These are phyloP conservation scores for Diversispora epigaea DNA, from an alignment of 192 early-diverging fungal genomes.

Conservation along the genomic window DNA sequence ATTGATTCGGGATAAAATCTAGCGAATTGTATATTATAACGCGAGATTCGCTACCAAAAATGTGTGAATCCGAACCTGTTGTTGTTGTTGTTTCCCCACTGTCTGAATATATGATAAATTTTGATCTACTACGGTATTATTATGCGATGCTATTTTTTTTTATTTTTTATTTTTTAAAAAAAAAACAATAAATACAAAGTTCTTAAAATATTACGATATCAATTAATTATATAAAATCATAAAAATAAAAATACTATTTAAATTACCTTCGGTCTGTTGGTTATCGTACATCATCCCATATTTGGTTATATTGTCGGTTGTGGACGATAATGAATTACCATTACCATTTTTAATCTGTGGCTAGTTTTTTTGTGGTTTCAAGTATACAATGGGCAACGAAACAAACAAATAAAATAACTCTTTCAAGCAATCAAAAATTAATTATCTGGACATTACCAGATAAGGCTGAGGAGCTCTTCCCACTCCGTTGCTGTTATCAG, in stretches of 20 bases:
- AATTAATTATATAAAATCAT: no score
- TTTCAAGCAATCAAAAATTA: neutral
- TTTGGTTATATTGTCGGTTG: constrained; percentile 7
- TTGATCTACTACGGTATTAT: neutral
- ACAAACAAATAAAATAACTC: no score
- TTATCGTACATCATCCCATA: constrained; percentile 1
- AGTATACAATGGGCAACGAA: neutral
- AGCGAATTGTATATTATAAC: neutral
- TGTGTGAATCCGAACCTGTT: constrained; percentile 3
- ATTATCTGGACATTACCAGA: neutral
- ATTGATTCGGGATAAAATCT: constrained; percentile 2
- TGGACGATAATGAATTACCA: neutral
- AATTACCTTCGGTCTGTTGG: constrained; percentile 17
- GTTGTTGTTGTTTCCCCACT: neutral
- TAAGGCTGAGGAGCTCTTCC: constrained; percentile 36
- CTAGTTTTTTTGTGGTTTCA: neutral
- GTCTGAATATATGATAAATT: neutral
- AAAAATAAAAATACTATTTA: neutral
- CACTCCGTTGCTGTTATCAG: constrained; percentile 34
- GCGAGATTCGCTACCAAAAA: neutral
- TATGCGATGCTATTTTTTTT: neutral
- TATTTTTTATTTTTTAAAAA: no score
- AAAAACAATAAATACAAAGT: no score
- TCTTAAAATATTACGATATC: no score
- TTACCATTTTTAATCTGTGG: constrained; percentile 5